Conservation (phyloP, 371 early-diverging fungal species). For the Blyttiomyces sp. region DNA sequence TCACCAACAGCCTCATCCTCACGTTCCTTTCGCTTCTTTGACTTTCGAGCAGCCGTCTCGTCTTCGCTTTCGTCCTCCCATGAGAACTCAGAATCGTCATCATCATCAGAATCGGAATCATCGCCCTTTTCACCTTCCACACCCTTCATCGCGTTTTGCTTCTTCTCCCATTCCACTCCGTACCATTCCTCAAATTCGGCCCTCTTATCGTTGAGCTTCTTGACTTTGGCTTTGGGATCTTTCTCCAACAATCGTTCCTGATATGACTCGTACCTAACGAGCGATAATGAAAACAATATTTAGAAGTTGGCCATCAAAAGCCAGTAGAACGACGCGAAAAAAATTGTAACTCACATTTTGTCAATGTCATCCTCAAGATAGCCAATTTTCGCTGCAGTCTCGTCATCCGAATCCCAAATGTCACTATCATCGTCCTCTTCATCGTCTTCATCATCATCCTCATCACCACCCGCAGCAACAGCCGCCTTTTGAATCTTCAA, state of each 20-base stretch:
- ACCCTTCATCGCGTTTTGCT: slow-evolving; percentile 11
- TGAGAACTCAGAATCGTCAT: slow-evolving; percentile 17
- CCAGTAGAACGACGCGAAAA: too few relatives aligned
- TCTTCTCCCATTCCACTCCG: slow-evolving; percentile 48
- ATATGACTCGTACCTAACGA: slow-evolving; percentile 59
- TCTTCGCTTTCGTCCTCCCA: slow-evolving; percentile 28
- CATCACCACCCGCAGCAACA: slow-evolving; percentile 8
- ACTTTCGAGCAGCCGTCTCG: slow-evolving; percentile 15
- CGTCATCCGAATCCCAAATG: slow-evolving; percentile 50
- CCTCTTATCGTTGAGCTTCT: slow-evolving; percentile 57
- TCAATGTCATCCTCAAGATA: slow-evolving; percentile 74
- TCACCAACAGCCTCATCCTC: slow-evolving; percentile 52
- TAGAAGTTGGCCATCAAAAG: background rate
- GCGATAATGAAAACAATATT: background rate
- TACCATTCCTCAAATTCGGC: slow-evolving; percentile 56
- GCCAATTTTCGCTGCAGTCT: slow-evolving; percentile 30
- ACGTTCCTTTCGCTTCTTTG: slow-evolving; percentile 14
- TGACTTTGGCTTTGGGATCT: slow-evolving; percentile 74
- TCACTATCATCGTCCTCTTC: slow-evolving; percentile 40
- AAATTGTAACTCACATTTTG: slow-evolving; percentile 48
- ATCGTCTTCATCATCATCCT: slow-evolving; percentile 27
- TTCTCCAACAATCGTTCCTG: slow-evolving; percentile 66
- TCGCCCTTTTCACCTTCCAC: slow-evolving; percentile 20
- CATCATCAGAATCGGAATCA: slow-evolving; percentile 40
- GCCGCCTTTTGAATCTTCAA: background rate